Base-by-base conservation (phyloP, 345 rosid genomes). In the Rhizophora mangle region DNA sequence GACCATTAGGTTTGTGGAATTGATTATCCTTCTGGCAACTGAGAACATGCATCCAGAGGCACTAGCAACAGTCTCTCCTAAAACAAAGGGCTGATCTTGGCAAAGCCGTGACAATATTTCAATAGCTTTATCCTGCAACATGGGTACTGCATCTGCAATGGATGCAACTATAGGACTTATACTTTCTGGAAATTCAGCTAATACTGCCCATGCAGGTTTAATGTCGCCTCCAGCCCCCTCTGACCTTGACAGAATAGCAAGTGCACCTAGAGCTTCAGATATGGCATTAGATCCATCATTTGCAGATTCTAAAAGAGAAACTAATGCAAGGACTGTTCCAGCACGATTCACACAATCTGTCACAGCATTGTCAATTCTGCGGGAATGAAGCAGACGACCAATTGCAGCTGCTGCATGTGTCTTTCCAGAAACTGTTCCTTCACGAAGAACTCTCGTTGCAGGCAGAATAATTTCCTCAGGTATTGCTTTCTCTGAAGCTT, bases 361-460 rank as follows among this genome's bases (percentile, higher is more conserved):
- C 64, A 96, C 81, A 19, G 85, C 75, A 76, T 78, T 57, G 86
- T 89, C 90, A 63, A 92, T 85, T 72, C 49, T 79, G 68, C 86
- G 87, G 31, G 91, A 82, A 75, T 86, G 86, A 51, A 96, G 95
- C 69, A 93, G 84, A 57, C 99, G 89, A 54, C 93, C 85, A 73
- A 96, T 89, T 72, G 98, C 97, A 61, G 99, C 97, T 71, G 99
- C 98, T 66, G 97, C 99, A 80, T 81, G 97, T 63, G 90, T 88
- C 89, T 86, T 92, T 59, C 98, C 98, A 72, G 91, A 78, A 74
- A 88, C 81, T 20, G 96, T 82, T 72, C 98, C 98, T 84, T 96
- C 99, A 72, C 82, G 88, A 83, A 96, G 80, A 73, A 96, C 85
- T 79, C 93, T 87, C 58, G 99, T 92, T 70, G 97, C 92, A 56